A percentile compares a stretch with the other conserved stretches of the same genome.
phyloP scores from a whole-genome alignment of 805 yeast genomes.

The Metschnikowia borealis region DNA sequence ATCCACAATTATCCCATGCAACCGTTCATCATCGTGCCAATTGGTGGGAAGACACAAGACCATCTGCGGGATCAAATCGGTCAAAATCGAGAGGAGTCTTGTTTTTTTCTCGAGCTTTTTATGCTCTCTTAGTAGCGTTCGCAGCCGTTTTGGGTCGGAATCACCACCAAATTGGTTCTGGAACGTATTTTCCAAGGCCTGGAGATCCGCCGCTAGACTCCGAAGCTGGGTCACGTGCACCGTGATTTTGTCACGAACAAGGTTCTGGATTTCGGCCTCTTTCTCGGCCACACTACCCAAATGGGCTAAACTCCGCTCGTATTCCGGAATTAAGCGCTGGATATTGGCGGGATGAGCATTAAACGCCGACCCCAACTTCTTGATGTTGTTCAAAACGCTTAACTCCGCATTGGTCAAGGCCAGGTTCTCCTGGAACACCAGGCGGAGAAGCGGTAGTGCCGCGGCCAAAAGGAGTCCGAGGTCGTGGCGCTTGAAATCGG shows the following conservation, averaged over 20 bases:
- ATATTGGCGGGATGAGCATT: constrained; percentile 18
- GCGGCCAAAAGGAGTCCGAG: constrained; percentile 25
- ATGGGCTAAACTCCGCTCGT: constrained; percentile 2
- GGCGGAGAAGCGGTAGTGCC: constrained; percentile 30
- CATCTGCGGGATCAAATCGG: constrained; percentile 32
- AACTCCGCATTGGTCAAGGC: constrained; percentile 28
- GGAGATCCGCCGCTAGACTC: constrained; percentile 12
- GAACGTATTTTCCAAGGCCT: constrained; percentile 13
- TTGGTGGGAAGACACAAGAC: constrained; percentile 31
- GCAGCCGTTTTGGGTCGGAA: constrained; percentile 3
- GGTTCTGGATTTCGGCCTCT: background rate
- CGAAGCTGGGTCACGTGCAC: constrained; percentile 12
- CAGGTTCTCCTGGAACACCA: constrained; percentile 28
- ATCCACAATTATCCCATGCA: constrained; percentile 25
- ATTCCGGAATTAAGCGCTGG: constrained; percentile 11
- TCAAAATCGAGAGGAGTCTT: constrained; percentile 10
- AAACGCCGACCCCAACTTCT: constrained; percentile 18
- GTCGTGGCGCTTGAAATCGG: constrained; percentile 23
- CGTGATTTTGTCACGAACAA: background rate
- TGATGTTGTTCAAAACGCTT: constrained; percentile 21
- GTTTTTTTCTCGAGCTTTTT: constrained; percentile 16
- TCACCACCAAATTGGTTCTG: constrained; percentile 7
- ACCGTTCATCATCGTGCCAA: constrained; percentile 33
- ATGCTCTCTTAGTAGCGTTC: constrained; percentile 11
- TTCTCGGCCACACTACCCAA: constrained; percentile 6